These are phyloP conservation scores for Nakazawaea wickerhamii DNA, from an alignment of 805 yeast species.

Conservation along the genomic window DNA sequence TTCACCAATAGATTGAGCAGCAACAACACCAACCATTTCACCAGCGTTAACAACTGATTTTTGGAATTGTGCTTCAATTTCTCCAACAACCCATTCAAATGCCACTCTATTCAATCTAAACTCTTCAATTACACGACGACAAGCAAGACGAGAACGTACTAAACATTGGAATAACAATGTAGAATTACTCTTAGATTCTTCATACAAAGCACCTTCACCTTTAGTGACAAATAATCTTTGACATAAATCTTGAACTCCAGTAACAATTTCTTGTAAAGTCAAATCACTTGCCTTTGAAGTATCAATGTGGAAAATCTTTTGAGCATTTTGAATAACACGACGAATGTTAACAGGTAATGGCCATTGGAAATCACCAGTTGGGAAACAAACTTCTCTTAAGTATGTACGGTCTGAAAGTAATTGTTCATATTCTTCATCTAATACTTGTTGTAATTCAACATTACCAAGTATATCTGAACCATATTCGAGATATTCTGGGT, in stretches of 20 bases:
- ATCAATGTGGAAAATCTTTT: slow-evolving; percentile 93
- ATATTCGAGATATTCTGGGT: slow-evolving; percentile 75
- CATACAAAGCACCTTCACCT: slow-evolving; percentile 66
- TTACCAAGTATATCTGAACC: slow-evolving; percentile 92
- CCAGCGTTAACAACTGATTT: slow-evolving; percentile 92
- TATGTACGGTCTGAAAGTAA: slow-evolving; percentile 70
- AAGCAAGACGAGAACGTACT: slow-evolving; percentile 85
- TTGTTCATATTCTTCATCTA: slow-evolving; percentile 84
- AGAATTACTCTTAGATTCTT: slow-evolving; percentile 91
- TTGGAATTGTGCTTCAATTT: slow-evolving; percentile 88
- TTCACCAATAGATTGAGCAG: slow-evolving; percentile 97
- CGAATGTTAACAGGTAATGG: slow-evolving; percentile 96
- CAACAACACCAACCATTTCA: slow-evolving; percentile 97
- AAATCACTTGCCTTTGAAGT: slow-evolving; percentile 86
- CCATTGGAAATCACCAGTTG: slow-evolving; percentile 94
- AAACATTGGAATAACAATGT: slow-evolving; percentile 85
- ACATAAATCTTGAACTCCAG: slow-evolving; percentile 64
- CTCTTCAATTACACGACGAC: slow-evolving; percentile 89
- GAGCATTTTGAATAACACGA: slow-evolving; percentile 95
- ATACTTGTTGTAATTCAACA: slow-evolving; percentile 66
- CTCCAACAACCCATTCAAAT: slow-evolving; percentile 94
- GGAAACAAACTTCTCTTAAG: slow-evolving; percentile 75
- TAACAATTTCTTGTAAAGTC: slow-evolving; percentile 74
- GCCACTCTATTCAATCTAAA: slow-evolving; percentile 79
- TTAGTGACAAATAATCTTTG: slow-evolving; percentile 69